Evolutionary conservation across 2,329 filamentous ascomycete genomes (phyloP), one percentile per base, ranked within the genome.

Genomic region (Fusarium torreyae): DNA sequence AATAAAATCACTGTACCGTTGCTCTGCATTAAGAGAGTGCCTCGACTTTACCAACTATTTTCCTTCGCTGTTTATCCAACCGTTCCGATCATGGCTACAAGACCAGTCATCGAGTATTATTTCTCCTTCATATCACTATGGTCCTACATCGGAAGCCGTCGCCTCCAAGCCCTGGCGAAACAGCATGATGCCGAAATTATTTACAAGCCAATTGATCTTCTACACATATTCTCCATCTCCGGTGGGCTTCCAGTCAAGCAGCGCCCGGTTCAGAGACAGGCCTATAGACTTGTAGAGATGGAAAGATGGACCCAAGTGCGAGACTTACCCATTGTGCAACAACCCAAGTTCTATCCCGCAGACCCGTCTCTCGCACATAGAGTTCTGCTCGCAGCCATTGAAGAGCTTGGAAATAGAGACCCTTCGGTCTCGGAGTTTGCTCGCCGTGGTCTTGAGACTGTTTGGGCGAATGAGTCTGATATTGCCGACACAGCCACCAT

Each of bases 41-140:
- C 10, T 31, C 28, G 10, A 13, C 28, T 31, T 31, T 5, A 31
- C 10, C 4, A 11, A 3, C 10, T 31, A 13, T 31, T 31, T 31
- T 13, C 28, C 28, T 31, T 31, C 28, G 10, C 28, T 31, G 7
- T 14, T 17, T 8, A 7, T 34, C 33, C 13, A 4, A 7, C 15
- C 4, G 2, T 15, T 7, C 33, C 15, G 13, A 36, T 3, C 18
- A 36, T 55, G 51, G 20, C 40, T 20, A 28, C 22, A 14, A 63
- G 61, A 44, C 68, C 70, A 15, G 66, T 73, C 8, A 71, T 73
- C 17, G 69, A 71, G 20, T 73, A 71, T 55, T 76, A 76, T 51
- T 77, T 77, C 58, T 76, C 74, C 34, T 77, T 77, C 65, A 73
- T 77, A 39, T 77, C 75, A 2, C 68, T 77, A 18, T 77, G 74